Conservation (phyloP, 352 stramenopile species). For the Globisporangium cystogenes region DNA sequence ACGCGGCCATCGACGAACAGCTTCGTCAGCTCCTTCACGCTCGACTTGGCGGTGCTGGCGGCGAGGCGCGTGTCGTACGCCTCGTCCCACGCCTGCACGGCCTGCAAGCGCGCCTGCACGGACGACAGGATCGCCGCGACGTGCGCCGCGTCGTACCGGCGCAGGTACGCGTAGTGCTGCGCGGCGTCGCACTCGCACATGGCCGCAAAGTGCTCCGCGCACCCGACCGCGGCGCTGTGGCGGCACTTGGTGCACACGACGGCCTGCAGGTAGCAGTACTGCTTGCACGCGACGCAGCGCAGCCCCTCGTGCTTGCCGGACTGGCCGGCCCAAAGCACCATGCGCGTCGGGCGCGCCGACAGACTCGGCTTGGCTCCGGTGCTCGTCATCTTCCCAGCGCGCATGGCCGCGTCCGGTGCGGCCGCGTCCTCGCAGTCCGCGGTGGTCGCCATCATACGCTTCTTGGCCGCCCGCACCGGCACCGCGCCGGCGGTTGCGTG, state of each 20-base stretch:
- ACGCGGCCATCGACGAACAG: slow-evolving; percentile 19
- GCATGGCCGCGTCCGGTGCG: slow-evolving; percentile 5
- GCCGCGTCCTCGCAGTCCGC: slow-evolving; percentile 19
- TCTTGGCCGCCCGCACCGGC: slow-evolving; percentile 10
- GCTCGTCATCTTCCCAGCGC: background rate
- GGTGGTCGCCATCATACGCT: slow-evolving; percentile 12
- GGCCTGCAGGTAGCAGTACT: slow-evolving; percentile 84
- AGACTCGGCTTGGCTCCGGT: slow-evolving; percentile 11
- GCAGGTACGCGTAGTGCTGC: slow-evolving; percentile 55
- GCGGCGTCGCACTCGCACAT: slow-evolving; percentile 72
- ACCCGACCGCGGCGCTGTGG: slow-evolving; percentile 55
- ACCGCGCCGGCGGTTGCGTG: slow-evolving; percentile 3
- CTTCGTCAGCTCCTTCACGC: slow-evolving; percentile 19
- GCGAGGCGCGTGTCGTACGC: slow-evolving; percentile 24
- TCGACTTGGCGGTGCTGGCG: slow-evolving; percentile 3
- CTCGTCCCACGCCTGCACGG: slow-evolving; percentile 35
- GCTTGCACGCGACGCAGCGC: slow-evolving; percentile 68
- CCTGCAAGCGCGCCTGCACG: slow-evolving; percentile 26
- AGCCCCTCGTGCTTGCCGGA: slow-evolving; percentile 73
- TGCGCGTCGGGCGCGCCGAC: slow-evolving; percentile 41
- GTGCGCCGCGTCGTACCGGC: slow-evolving; percentile 38
- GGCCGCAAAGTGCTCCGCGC: slow-evolving; percentile 59
- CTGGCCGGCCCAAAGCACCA: slow-evolving; percentile 79
- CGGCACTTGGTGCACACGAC: slow-evolving; percentile 76
- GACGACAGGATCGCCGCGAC: slow-evolving; percentile 29